These are phyloP conservation scores for Alternaria atra DNA, from an alignment of 2,329 filamentous ascomycete genomes.

Conservation along the genomic window DNA sequence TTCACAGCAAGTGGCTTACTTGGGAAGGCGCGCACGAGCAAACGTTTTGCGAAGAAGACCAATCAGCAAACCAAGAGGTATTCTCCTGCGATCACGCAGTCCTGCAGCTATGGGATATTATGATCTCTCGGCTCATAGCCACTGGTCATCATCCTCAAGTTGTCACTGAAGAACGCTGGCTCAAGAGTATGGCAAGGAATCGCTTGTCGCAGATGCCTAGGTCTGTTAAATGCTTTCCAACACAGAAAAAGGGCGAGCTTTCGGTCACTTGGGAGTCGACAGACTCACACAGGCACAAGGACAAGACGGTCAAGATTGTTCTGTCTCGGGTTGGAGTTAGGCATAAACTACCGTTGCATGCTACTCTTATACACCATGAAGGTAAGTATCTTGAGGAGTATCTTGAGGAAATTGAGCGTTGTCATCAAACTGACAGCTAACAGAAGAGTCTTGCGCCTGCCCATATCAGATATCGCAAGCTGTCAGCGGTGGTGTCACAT, in stretches of 20 bases:
- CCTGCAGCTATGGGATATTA: background rate
- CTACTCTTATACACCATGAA: too few relatives aligned
- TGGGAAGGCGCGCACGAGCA: background rate
- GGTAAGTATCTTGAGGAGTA: background rate
- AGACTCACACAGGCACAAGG: background rate
- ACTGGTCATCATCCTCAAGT: background rate
- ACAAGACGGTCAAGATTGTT: background rate
- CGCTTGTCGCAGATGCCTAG: slow-evolving; percentile 11
- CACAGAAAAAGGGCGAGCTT: background rate
- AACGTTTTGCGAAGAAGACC: background rate
- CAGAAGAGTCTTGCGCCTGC: background rate
- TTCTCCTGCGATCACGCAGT: background rate
- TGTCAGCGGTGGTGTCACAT: background rate
- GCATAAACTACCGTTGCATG: background rate
- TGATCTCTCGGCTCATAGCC: background rate
- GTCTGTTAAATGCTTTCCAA: background rate
- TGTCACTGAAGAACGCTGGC: background rate
- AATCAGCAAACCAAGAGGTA: background rate
- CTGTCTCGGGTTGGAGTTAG: background rate
- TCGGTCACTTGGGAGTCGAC: background rate
- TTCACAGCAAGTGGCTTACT: background rate
- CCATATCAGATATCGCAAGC: background rate
- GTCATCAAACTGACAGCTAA: background rate
- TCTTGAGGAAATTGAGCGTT: background rate
- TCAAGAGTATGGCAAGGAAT: slow-evolving; percentile 4